These are phyloP conservation scores for Monilinia laxa DNA, from an alignment of 2,329 filamentous ascomycete species.

Conservation along the genomic window DNA sequence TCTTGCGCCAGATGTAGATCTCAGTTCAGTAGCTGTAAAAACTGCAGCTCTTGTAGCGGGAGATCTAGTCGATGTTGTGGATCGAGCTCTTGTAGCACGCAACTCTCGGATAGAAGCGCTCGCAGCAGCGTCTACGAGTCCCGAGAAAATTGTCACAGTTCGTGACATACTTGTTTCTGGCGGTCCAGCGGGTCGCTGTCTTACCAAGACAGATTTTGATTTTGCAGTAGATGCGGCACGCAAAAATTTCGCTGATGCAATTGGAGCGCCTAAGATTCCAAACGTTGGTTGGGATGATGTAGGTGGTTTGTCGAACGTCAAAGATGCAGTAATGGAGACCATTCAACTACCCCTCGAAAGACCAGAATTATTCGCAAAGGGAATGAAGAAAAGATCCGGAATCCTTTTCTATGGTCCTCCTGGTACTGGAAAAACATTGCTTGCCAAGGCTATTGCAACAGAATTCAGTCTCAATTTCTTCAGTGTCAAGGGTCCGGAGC, in stretches of 20 bases:
- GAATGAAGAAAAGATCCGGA: constrained; percentile 95
- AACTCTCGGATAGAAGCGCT: constrained; percentile 73
- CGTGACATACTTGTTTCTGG: constrained; percentile 88
- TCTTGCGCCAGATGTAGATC: constrained; percentile 80
- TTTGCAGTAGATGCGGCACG: constrained; percentile 91
- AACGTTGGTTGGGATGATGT: constrained; percentile 97
- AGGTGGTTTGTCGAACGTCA: constrained; percentile 87
- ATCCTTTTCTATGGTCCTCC: constrained; percentile 91
- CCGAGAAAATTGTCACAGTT: constrained; percentile 56
- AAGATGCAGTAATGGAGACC: constrained; percentile 95
- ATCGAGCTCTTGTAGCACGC: constrained; percentile 79
- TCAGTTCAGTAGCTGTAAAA: constrained; percentile 84
- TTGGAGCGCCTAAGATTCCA: constrained; percentile 95
- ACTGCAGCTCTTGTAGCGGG: constrained; percentile 94
- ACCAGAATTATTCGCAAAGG: constrained; percentile 92
- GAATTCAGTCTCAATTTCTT: constrained; percentile 96
- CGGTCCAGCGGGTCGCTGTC: constrained; percentile 71
- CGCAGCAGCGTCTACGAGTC: constrained; percentile 50
- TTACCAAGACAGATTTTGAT: constrained; percentile 84
- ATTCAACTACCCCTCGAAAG: constrained; percentile 90
- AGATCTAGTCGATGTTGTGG: constrained; percentile 90
- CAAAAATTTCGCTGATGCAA: constrained; percentile 97
- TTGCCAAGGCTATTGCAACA: constrained; percentile 89
- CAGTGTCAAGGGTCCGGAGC: constrained; percentile 85
- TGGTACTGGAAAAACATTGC: constrained; percentile 87